phyloP scores from a whole-genome alignment of 345 rosid species.

The Murraya koenigii region DNA sequence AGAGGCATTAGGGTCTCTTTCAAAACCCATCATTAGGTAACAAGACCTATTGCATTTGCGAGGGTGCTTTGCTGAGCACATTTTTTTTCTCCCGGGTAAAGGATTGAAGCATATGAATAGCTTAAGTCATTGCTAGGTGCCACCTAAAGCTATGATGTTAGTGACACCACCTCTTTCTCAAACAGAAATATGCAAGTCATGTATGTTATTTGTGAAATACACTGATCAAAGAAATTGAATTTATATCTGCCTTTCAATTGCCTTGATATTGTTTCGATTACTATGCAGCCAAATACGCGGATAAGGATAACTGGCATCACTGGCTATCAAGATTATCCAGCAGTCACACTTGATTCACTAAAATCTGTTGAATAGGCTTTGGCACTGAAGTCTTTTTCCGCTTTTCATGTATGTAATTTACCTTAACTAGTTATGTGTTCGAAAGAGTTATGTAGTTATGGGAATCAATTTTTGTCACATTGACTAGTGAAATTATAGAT shows the following conservation, averaged over 20 bases:
- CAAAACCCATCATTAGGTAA: not conserved
- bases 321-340: slow-evolving; percentile 75
- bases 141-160: not conserved
- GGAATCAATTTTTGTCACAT: not conserved
- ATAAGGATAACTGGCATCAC: slow-evolving; percentile 81
- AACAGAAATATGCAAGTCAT: not conserved
- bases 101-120: not conserved
- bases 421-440: not conserved
- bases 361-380: not conserved
- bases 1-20: not conserved
- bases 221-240: not conserved
- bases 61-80: not conserved
- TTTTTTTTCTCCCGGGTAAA: not conserved
- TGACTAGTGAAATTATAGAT: not conserved
- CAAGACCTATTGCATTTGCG: not conserved
- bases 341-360: slow-evolving; percentile 43
- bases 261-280: not conserved
- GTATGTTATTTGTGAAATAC: not conserved
- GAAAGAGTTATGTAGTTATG: too few relatives aligned
- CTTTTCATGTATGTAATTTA: slow-evolving; percentile 23
- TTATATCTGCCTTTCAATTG: not conserved
- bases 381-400: not conserved
- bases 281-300: slow-evolving; percentile 81
- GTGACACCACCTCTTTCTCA: not conserved
- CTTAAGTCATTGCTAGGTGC: not conserved